Base-by-base conservation (phyloP, 805 yeast species). In the Starmera quercuum region DNA sequence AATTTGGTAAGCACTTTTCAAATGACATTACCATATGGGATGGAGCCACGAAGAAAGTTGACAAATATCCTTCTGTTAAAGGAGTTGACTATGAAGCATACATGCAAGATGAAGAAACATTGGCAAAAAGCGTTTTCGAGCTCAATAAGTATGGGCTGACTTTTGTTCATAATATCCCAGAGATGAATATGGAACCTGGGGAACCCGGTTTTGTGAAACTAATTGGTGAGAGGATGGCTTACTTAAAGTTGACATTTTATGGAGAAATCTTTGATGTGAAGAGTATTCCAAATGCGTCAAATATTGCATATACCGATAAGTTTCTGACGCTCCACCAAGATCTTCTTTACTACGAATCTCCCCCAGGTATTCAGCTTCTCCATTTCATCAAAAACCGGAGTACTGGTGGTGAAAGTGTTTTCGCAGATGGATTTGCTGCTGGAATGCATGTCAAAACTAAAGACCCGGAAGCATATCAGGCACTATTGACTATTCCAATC, bases 251-350 rank as follows among this genome's bases (percentile, higher is more conserved):
- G 35, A 83, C 92, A 0, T 78, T 83, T 45, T 81, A 81, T 47
- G 92, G 90, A 1, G 64, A 71, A 7, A 63, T 77, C 5, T 83
- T 83, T 58, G 83, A 83, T 49, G 88, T 83, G 7, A 67, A 65
- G 33, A 61, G 70, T 8, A 50, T 49, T 4, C 65, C 69, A 4
- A 61, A 64, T 34, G 81, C 87, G 10, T 72, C 68, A 35, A 80
- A 83, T 44, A 77, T 83, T 32, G 88, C 88, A 5, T 73, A 79
- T 47, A 78, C 92, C 5, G 64, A 68, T 32, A 66, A 64, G 7
- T 71, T 71, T 44, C 63, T 83, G 26, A 87, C 87, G 3, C 61
- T 83, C 32, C 94, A 83, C 46, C 83, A 80, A 81, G 92, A 83
- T 48, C 63, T 83, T 18, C 64, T 77, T 30, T 83, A 82, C 57